Evolutionary conservation across 75 land plant species (phyloP).

Genomic region (Adiantum capillusveneris): DNA sequence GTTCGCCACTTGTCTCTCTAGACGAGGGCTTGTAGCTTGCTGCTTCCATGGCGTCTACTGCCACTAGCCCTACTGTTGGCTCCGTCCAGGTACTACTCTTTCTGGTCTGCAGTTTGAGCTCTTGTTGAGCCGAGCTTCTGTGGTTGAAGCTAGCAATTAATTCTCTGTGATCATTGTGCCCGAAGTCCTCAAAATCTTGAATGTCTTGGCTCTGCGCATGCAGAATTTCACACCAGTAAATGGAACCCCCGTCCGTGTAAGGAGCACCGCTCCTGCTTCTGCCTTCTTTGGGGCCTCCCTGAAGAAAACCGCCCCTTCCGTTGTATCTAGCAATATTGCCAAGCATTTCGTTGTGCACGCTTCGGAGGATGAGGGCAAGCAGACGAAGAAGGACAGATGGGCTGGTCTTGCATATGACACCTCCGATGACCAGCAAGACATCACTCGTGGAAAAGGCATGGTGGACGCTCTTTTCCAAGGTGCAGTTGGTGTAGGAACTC

Average conservation of each 20-base stretch:
- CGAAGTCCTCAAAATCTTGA: background rate
- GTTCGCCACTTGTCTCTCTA: no score
- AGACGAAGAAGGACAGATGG: conserved; percentile 47
- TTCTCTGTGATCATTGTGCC: background rate
- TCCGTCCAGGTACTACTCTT: background rate
- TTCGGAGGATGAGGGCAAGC: conserved; percentile 30
- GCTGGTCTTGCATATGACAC: conserved; percentile 56
- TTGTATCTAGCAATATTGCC: conserved; percentile 10
- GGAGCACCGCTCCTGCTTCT: background rate
- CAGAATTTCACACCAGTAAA: background rate
- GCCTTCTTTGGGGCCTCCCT: background rate
- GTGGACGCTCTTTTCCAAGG: conserved; percentile 84
- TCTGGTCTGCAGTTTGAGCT: background rate
- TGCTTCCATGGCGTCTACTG: conserved; percentile 1
- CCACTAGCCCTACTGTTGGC: background rate
- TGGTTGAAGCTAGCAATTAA: background rate
- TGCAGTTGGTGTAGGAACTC: conserved; percentile 71
- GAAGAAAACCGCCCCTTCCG: background rate
- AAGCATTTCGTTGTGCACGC: conserved; percentile 34
- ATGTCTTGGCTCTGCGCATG: background rate
- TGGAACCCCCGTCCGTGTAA: background rate
- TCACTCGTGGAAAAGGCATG: conserved; percentile 86
- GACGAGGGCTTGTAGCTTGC: no score
- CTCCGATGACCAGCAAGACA: conserved; percentile 96
- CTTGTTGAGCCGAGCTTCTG: background rate